Percentiles rank a stretch among this genome's conserved stretches.
Conservation (phyloP, 345 rosid genomes). For the Schrenkiella parvula region DNA sequence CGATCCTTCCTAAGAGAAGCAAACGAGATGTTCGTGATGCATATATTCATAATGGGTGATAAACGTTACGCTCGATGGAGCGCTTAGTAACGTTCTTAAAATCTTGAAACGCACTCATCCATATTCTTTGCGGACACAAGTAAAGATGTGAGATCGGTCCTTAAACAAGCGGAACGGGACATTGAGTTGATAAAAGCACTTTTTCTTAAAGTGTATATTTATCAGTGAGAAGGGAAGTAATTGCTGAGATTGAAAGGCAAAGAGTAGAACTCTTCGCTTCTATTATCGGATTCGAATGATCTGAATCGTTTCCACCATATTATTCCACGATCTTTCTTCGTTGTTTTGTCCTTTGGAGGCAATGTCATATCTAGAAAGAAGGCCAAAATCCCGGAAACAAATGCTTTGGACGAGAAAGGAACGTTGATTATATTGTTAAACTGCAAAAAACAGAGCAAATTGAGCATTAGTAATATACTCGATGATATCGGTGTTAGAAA, state of each 20-base stretch:
- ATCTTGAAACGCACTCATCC: too few relatives aligned
- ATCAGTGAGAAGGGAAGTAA: constrained; percentile 84
- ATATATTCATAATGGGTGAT: too few relatives aligned
- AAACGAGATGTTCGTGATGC: too few relatives aligned
- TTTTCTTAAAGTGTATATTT: background rate
- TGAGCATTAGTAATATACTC: background rate
- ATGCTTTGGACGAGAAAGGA: constrained; percentile 75
- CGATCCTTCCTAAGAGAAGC: too few relatives aligned
- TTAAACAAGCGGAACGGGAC: too few relatives aligned
- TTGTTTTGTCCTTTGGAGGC: constrained; percentile 49
- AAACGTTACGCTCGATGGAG: too few relatives aligned
- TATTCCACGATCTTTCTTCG: constrained; percentile 67
- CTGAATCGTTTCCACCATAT: constrained; percentile 83
- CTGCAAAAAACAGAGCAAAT: constrained; percentile 37
- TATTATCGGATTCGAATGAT: constrained; percentile 70
- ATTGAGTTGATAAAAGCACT: background rate
- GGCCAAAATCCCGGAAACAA: constrained; percentile 74
- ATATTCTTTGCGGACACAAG: too few relatives aligned
- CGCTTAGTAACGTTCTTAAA: too few relatives aligned
- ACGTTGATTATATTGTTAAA: constrained; percentile 87
- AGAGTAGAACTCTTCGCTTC: constrained; percentile 83
- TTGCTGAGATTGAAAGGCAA: constrained; percentile 87
- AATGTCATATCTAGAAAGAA: constrained; percentile 57
- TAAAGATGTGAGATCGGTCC: background rate
- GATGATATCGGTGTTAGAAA: background rate